Conservation (phyloP, 805 yeast species). For the Metschnikowia orientalis region DNA sequence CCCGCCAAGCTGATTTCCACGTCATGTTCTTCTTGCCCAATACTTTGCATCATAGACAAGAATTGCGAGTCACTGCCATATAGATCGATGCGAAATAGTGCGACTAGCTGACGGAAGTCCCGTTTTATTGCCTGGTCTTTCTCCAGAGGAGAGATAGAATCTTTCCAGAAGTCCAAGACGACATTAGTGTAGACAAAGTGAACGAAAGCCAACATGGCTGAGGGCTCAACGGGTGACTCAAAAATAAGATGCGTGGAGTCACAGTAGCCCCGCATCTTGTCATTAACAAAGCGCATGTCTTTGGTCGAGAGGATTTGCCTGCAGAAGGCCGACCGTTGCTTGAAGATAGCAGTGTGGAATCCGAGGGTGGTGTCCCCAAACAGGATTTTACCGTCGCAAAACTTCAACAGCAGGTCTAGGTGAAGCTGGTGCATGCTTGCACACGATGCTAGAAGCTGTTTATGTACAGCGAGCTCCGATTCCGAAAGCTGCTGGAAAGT, state of each 20-base stretch:
- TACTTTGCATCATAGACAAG: slow-evolving; percentile 7
- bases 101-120: slow-evolving; percentile 25
- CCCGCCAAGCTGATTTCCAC: slow-evolving; percentile 44
- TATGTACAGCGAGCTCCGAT: slow-evolving; percentile 1
- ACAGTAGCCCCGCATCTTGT: slow-evolving; percentile 24
- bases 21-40: slow-evolving; percentile 31
- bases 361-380: slow-evolving; percentile 30
- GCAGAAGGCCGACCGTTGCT: slow-evolving; percentile 28
- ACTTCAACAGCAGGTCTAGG: slow-evolving; percentile 19
- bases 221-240: slow-evolving; percentile 23
- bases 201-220: slow-evolving; percentile 37
- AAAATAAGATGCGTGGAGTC: slow-evolving; percentile 19
- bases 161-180: slow-evolving; percentile 44
- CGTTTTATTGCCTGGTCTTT: slow-evolving; percentile 26
- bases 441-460: slow-evolving; percentile 2
- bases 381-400: slow-evolving; percentile 33
- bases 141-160: slow-evolving; percentile 20
- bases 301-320: slow-evolving; percentile 18
- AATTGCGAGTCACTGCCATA: slow-evolving; percentile 9
- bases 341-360: slow-evolving; percentile 31
- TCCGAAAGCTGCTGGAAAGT: slow-evolving; percentile 7
- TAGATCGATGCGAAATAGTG: slow-evolving; percentile 15
- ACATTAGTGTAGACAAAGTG: slow-evolving; percentile 50
- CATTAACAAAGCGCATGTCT: slow-evolving; percentile 23
- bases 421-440: not conserved